A percentile compares a stretch with the other conserved stretches of the same genome.
These are phyloP conservation scores for Rosa lucieae DNA, from an alignment of 306 rosid genomes.

Conservation along the genomic window DNA sequence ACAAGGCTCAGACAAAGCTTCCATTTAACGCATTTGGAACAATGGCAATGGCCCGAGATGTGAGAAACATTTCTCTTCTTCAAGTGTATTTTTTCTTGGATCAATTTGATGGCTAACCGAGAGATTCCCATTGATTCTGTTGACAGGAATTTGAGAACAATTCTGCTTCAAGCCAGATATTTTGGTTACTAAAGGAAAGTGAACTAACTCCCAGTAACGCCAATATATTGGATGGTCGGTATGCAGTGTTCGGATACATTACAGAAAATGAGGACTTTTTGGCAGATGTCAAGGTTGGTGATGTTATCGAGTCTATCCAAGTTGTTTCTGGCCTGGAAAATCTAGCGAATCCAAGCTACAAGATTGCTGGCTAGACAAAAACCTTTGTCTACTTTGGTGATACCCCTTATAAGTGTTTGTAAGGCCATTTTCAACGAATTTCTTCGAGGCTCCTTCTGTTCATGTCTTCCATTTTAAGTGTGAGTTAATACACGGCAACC, in stretches of 20 bases:
- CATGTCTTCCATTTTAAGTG: neutral
- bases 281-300: conserved; percentile 97
- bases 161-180: conserved; percentile 89
- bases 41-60: conserved; percentile 99
- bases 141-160: conserved; percentile 86
- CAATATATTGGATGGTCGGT: conserved; percentile 92
- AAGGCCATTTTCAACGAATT: conserved; percentile 23
- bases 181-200: conserved; percentile 97
- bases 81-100: neutral
- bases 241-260: conserved; percentile 84
- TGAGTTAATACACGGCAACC: neutral
- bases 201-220: conserved; percentile 96
- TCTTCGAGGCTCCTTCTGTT: conserved; percentile 24
- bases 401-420: conserved; percentile 13
- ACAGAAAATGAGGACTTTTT: conserved; percentile 77
- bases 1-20: conserved; percentile 97
- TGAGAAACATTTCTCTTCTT: conserved; percentile 34
- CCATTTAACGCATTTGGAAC: conserved; percentile 99
- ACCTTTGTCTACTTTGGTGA: conserved; percentile 22
- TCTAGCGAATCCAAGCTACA: conserved; percentile 84
- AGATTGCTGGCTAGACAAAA: conserved; percentile 73
- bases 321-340: conserved; percentile 88
- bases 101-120: conserved; percentile 2
- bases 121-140: conserved; percentile 10
- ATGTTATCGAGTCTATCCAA: conserved; percentile 86